Evolutionary conservation across 1,139 yeast species (phyloP), one percentile per base, ranked within the genome.

Genomic region (Zygoascus meyerae): DNA sequence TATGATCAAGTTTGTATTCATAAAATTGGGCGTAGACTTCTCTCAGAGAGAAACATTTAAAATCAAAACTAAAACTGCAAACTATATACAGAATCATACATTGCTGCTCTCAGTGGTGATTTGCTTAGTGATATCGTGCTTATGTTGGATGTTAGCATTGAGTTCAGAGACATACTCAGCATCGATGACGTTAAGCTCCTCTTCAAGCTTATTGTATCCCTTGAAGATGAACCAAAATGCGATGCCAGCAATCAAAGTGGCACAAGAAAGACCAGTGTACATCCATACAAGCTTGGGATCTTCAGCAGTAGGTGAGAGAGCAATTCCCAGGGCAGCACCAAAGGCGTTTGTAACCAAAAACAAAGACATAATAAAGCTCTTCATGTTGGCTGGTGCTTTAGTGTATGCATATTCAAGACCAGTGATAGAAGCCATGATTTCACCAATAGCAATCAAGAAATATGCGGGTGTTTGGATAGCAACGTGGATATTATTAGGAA

Each of bases 241-340:
- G 49, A 70, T 54, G 37, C 89, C 90, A 28, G 83, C 79, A 53
- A 79, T 59, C 61, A 78, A 69, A 58, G 83, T 73, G 16, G 84
- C 70, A 41, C 73, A 67, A 11, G 81, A 82, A 55, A 83, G 71
- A 49, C 84, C 84, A 41, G 78, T 69, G 66, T 78, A 83, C 58
- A 75, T 71, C 85, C 86, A 81, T 40, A 77, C 77, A 58, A 79
- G 74, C 68, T 82, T 78, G 43, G 90, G 90, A 64, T 83, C 78
- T 49, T 67, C 74, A 15, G 86, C 72, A 15, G 80, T 77, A 16
- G 87, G 74, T 14, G 86, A 77, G 51, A 83, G 69, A 7, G 87
- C 86, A 65, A 81, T 80, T 61, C 87, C 89, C 42, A 83, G 61
- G 31, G 87, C 86, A 28, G 87, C 73, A 57, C 90, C 90, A 51